Evolutionary conservation across 164 flowering plant species (phyloP).

Genomic region (Chloranthus sessilifolius): DNA sequence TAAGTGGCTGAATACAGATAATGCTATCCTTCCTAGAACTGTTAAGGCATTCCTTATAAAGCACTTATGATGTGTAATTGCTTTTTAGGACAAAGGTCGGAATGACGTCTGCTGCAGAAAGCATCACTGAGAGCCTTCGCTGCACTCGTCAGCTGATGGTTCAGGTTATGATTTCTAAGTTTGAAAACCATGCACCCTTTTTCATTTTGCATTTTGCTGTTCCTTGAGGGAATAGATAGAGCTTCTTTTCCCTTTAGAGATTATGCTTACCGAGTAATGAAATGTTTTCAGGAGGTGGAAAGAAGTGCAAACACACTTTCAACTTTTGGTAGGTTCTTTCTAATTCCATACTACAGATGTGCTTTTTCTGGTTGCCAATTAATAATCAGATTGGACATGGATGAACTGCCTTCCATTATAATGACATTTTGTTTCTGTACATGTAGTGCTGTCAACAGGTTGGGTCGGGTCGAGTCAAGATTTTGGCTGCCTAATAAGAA

Average conservation of each 20-base stretch:
- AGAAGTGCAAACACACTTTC: constrained; percentile 68
- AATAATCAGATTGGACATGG: neutral
- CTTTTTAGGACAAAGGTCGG: constrained; percentile 84
- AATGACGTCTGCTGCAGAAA: constrained; percentile 94
- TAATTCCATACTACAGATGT: neutral
- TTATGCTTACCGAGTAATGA: neutral
- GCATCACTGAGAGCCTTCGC: constrained; percentile 89
- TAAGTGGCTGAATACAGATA: neutral
- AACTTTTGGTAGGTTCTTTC: constrained; percentile 63
- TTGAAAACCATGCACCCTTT: neutral
- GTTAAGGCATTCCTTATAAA: neutral
- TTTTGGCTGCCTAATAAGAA: no score
- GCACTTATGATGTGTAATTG: neutral
- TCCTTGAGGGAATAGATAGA: neutral
- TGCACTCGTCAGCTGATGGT: constrained; percentile 91
- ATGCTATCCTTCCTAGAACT: neutral
- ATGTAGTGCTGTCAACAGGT: no score
- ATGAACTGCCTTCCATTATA: no score
- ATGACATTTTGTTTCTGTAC: neutral
- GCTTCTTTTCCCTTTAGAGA: neutral
- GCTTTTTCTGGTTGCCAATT: neutral
- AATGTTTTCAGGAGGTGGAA: constrained; percentile 73
- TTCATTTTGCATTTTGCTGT: neutral
- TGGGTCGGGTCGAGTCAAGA: no score
- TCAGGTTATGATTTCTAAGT: constrained; percentile 41